Percentiles rank a stretch among this genome's conserved stretches.
phyloP scores from a whole-genome alignment of 345 rosid species.

The Trapa bicornis region DNA sequence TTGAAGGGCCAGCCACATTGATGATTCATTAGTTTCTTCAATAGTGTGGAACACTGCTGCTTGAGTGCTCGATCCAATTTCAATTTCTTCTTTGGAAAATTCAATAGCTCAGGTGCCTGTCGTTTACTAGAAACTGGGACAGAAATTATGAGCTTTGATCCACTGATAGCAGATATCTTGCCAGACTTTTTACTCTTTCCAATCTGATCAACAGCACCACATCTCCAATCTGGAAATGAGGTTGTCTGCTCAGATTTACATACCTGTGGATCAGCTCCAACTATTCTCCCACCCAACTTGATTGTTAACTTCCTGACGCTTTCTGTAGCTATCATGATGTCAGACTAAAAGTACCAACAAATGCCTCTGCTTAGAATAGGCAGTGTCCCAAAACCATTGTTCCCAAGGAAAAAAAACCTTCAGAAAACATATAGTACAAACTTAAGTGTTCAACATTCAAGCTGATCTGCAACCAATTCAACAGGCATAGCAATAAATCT shows the following conservation, averaged over 20 bases:
- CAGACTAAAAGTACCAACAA: background rate
- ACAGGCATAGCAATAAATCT: background rate
- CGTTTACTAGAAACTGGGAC: constrained; percentile 27
- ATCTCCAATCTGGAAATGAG: constrained; percentile 9
- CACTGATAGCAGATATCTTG: constrained; percentile 3
- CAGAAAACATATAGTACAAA: background rate
- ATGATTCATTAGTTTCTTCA: constrained; percentile 31
- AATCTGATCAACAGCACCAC: constrained; percentile 5
- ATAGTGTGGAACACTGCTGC: constrained; percentile 38
- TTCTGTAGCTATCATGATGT: constrained; percentile 30
- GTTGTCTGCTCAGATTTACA: constrained; percentile 13
- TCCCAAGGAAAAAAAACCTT: background rate
- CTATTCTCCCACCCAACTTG: constrained; percentile 35
- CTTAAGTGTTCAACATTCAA: background rate
- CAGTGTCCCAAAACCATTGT: background rate
- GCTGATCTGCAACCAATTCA: constrained; percentile 10
- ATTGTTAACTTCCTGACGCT: constrained; percentile 40
- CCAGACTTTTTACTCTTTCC: constrained; percentile 11
- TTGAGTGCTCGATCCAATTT: constrained; percentile 38
- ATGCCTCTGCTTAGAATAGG: background rate
- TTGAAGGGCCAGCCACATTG: constrained; percentile 45
- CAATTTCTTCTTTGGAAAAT: constrained; percentile 37
- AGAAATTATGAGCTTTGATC: constrained; percentile 8
- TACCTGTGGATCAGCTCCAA: constrained; percentile 18
- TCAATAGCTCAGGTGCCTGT: constrained; percentile 15